These are phyloP conservation scores for Wickerhamomyces alni DNA, from an alignment of 805 yeast genomes.

Conservation along the genomic window DNA sequence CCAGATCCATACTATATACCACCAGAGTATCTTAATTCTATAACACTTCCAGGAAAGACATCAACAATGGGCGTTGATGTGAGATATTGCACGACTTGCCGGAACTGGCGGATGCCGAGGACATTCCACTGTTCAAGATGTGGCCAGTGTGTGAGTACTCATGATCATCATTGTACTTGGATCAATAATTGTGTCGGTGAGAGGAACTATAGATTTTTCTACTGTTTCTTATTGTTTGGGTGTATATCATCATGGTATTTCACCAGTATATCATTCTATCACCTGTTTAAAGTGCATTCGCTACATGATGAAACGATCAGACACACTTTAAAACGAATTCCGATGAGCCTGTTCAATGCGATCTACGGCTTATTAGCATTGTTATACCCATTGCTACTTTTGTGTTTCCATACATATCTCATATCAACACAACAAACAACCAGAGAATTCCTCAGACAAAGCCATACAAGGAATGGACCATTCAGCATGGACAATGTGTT, in stretches of 20 bases:
- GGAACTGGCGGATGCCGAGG: slow-evolving; percentile 72
- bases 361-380: slow-evolving; percentile 40
- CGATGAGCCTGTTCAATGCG: slow-evolving; percentile 46
- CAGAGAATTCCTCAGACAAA: slow-evolving; percentile 54
- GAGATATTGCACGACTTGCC: slow-evolving; percentile 59
- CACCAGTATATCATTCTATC: slow-evolving; percentile 27
- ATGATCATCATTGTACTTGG: slow-evolving; percentile 43
- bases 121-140: slow-evolving; percentile 72
- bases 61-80: slow-evolving; percentile 32
- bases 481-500: slow-evolving; percentile 28
- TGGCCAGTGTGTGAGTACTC: slow-evolving; percentile 45
- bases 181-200: slow-evolving; percentile 74
- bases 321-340: slow-evolving; percentile 21
- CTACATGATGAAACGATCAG: slow-evolving; percentile 11
- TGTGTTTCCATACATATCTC: slow-evolving; percentile 48
- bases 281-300: slow-evolving; percentile 18
- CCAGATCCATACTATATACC: slow-evolving; percentile 39
- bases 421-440: slow-evolving; percentile 61
- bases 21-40: slow-evolving; percentile 47
- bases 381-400: slow-evolving; percentile 51
- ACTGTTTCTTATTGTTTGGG: slow-evolving; percentile 40
- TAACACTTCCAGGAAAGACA: slow-evolving; percentile 39
- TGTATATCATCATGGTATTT: slow-evolving; percentile 26
- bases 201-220: slow-evolving; percentile 60
- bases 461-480: slow-evolving; percentile 34